phyloP scores from a whole-genome alignment of 768 basidiomycete species.

The Boletus speciosus region DNA sequence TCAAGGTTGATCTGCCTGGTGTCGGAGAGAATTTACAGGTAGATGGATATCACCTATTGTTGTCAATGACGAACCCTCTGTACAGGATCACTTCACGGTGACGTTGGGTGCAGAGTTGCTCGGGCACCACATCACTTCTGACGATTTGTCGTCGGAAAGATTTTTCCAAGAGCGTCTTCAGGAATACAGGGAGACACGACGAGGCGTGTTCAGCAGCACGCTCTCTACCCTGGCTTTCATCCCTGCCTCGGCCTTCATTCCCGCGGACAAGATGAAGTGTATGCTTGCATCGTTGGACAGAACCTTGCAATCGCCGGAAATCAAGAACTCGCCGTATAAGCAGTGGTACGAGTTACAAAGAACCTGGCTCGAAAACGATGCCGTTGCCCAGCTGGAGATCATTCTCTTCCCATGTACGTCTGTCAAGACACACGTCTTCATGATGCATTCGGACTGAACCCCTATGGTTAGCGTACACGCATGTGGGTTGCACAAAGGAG shows the following conservation, averaged over 20 bases:
- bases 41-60: background rate
- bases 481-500: constrained; percentile 6
- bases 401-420: constrained; percentile 15
- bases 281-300: constrained; percentile 7
- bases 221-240: constrained; percentile 14
- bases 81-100: constrained; percentile 13
- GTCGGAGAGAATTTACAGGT: constrained; percentile 37
- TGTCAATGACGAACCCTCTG: background rate
- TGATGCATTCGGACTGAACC: background rate
- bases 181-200: constrained; percentile 10
- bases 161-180: constrained; percentile 7
- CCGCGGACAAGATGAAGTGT: constrained; percentile 7
- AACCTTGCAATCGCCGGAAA: constrained; percentile 4
- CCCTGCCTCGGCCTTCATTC: constrained; percentile 10
- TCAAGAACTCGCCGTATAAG: constrained; percentile 13
- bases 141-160: constrained; percentile 10
- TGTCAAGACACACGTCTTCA: background rate
- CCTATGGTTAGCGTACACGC: constrained; percentile 5
- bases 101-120: constrained; percentile 14
- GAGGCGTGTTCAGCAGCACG: constrained; percentile 14
- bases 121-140: constrained; percentile 6
- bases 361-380: constrained; percentile 16
- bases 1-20: constrained; percentile 32
- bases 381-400: constrained; percentile 14
- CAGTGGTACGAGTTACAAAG: constrained; percentile 13